A percentile compares a stretch with the other conserved stretches of the same genome.
Evolutionary conservation across 192 early-diverging fungal species (phyloP).

Genomic region (Dimargaris cristalligena): DNA sequence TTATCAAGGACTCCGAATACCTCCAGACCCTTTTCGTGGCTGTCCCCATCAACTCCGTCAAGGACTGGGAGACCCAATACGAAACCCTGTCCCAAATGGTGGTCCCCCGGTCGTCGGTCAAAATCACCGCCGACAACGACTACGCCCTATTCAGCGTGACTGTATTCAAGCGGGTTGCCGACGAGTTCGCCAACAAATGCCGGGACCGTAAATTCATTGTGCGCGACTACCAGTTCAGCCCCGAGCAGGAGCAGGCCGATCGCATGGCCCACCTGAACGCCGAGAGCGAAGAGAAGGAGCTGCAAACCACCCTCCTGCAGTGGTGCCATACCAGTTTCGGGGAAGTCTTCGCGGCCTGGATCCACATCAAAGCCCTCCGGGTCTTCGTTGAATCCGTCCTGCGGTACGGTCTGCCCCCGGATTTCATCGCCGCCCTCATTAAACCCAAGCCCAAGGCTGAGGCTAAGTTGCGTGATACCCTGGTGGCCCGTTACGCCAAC

Average conservation of each 20-base stretch:
- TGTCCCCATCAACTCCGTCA: conserved; percentile 67
- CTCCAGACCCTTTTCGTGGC: conserved; percentile 84
- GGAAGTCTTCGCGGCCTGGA: conserved; percentile 80
- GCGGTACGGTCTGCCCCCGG: conserved; percentile 92
- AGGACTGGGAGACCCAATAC: conserved; percentile 75
- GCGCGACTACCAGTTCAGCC: conserved; percentile 89
- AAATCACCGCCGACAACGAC: conserved; percentile 90
- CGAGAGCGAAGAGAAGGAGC: conserved; percentile 62
- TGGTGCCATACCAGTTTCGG: conserved; percentile 89
- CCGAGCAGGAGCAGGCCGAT: conserved; percentile 50
- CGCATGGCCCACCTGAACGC: conserved; percentile 49
- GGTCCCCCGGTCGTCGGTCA: conserved; percentile 82
- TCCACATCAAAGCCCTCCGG: conserved; percentile 86
- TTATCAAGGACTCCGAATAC: conserved; percentile 86
- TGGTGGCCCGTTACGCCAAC: conserved; percentile 67
- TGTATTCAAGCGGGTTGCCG: conserved; percentile 70
- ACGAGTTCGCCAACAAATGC: conserved; percentile 81
- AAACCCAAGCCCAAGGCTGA: conserved; percentile 69
- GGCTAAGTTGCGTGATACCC: conserved; percentile 53
- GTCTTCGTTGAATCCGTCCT: conserved; percentile 94
- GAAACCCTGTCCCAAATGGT: conserved; percentile 88
- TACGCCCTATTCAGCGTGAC: conserved; percentile 84
- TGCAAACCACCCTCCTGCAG: conserved; percentile 56
- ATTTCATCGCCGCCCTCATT: conserved; percentile 66
- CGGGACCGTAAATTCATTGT: conserved; percentile 86